Percentiles rank a stretch among this genome's conserved stretches.
phyloP scores from a whole-genome alignment of 306 rosid species.

The Arachis stenosperma region DNA sequence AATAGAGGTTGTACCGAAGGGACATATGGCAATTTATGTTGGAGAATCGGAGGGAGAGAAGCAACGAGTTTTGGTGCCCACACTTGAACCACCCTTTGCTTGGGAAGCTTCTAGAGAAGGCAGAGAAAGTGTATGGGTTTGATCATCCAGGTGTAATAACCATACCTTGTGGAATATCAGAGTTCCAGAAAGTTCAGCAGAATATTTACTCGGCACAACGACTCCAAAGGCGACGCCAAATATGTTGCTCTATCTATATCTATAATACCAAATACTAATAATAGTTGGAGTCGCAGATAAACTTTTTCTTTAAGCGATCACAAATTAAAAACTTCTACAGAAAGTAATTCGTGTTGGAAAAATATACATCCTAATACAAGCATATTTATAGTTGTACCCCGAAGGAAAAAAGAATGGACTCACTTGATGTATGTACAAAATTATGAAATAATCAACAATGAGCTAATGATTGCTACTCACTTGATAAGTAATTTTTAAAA shows the following conservation, averaged over 20 bases:
- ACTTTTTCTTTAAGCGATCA: no score
- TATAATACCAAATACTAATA: no score
- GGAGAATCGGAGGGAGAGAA: conserved; percentile 25
- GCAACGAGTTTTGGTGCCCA: background rate
- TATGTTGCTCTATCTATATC: conserved; percentile 8
- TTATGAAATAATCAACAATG: no score
- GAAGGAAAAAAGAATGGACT: no score
- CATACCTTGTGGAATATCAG: conserved; percentile 12
- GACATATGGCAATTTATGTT: conserved; percentile 6
- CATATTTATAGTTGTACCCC: no score
- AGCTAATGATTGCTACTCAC: no score
- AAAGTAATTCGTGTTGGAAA: no score
- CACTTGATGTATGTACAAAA: no score
- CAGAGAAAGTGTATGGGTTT: conserved; percentile 15
- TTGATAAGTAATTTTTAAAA: no score
- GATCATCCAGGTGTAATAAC: conserved; percentile 13
- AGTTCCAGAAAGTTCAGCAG: conserved; percentile 20
- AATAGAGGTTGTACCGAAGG: conserved; percentile 18
- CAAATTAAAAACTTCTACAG: no score
- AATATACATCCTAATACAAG: no score
- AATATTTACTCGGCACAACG: background rate
- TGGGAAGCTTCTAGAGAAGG: conserved; percentile 18
- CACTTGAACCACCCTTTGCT: conserved; percentile 5
- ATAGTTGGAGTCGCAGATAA: no score
- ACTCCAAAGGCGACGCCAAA: background rate